Conservation (phyloP, 768 basidiomycete genomes). For the Lentinula edodes region DNA sequence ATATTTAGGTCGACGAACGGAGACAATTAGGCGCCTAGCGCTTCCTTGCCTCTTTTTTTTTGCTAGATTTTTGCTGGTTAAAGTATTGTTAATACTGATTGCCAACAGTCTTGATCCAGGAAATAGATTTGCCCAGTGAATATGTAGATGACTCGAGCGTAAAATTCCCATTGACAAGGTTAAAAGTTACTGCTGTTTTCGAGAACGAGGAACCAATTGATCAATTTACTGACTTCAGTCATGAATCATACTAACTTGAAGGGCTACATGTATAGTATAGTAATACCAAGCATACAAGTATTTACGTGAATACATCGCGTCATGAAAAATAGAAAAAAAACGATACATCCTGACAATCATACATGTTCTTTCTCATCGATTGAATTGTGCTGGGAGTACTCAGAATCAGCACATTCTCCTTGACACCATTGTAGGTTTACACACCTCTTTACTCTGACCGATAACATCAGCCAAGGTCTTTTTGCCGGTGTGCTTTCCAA, state of each 20-base stretch:
- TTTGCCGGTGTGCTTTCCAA: conserved; percentile 56
- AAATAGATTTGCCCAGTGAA: too few relatives aligned
- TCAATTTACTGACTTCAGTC: background rate
- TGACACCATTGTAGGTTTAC: background rate
- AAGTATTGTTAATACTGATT: too few relatives aligned
- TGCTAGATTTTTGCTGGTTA: too few relatives aligned
- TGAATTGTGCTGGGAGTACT: background rate
- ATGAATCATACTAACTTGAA: too few relatives aligned
- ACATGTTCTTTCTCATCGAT: conserved; percentile 6
- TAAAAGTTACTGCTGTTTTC: background rate
- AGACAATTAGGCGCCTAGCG: too few relatives aligned
- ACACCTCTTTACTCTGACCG: background rate
- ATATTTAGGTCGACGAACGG: too few relatives aligned
- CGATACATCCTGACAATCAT: background rate
- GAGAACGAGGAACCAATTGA: background rate
- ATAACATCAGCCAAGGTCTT: conserved; percentile 52
- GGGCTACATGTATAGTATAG: too few relatives aligned
- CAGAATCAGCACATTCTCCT: background rate
- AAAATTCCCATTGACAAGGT: too few relatives aligned
- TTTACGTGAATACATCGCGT: background rate
- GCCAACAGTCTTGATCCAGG: too few relatives aligned
- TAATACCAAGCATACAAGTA: too few relatives aligned
- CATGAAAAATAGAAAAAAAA: background rate
- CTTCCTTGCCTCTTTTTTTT: too few relatives aligned
- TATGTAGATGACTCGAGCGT: too few relatives aligned